phyloP scores from a whole-genome alignment of 2,329 filamentous ascomycete species.

The Coniochaeta sp. region DNA sequence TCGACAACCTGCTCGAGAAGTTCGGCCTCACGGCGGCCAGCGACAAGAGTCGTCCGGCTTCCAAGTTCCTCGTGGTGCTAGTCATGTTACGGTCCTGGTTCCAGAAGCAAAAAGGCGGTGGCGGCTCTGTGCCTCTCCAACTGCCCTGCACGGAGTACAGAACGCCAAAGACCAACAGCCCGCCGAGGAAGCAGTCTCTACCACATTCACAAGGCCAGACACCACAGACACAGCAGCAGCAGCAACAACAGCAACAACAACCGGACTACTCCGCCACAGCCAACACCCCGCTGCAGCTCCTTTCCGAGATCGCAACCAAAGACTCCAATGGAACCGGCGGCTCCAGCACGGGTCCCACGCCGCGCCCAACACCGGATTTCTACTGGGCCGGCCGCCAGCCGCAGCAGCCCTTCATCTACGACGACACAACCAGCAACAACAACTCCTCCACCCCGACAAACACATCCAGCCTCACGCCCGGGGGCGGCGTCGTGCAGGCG shows the following conservation, averaged over 20 bases:
- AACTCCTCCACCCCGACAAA: not conserved
- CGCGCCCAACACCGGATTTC: conserved; percentile 4
- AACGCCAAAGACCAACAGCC: not conserved
- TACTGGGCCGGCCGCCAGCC: conserved; percentile 6
- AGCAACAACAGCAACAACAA: conserved; percentile 15
- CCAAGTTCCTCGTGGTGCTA: conserved; percentile 65
- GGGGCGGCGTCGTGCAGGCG: too few species aligned
- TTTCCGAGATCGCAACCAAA: conserved; percentile 49
- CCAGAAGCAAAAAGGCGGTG: conserved; percentile 22
- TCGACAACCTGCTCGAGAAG: conserved; percentile 62
- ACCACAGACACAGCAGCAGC: conserved; percentile 15
- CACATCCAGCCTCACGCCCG: conserved; percentile 2
- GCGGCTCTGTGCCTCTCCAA: conserved; percentile 13
- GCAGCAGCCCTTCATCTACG: conserved; percentile 30
- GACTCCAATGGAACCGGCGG: conserved; percentile 8
- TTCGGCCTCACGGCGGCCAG: conserved; percentile 57
- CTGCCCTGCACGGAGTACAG: not conserved
- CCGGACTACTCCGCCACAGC: conserved; percentile 16
- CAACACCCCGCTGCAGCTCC: conserved; percentile 47
- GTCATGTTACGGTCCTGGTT: conserved; percentile 67
- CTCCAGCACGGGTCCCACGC: conserved; percentile 4
- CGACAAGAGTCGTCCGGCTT: conserved; percentile 56
- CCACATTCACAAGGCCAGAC: conserved; percentile 5
- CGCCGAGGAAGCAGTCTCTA: not conserved
- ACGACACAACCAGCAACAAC: conserved; percentile 6